Evolutionary conservation across 2,329 filamentous ascomycete genomes (phyloP).

Genomic region (Lecanicillium sp.): DNA sequence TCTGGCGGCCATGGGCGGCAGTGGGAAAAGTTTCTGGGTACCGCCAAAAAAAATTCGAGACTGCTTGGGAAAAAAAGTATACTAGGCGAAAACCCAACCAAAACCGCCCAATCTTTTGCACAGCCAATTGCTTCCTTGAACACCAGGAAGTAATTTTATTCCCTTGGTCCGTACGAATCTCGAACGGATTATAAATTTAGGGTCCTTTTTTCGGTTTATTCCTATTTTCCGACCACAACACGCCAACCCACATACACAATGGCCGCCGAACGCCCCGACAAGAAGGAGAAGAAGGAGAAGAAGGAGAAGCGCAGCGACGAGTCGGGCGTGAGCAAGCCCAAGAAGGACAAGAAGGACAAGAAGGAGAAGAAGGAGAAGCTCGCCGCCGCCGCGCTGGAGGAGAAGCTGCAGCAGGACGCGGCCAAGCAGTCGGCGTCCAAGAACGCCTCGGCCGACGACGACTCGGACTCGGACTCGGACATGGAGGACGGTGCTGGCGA

Average conservation of each 20-base stretch:
- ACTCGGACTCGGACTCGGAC: conserved; percentile 34
- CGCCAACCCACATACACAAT: conserved; percentile 23
- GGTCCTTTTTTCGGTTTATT: conserved; percentile 4
- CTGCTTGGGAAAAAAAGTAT: too few species aligned
- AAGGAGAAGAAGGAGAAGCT: conserved; percentile 71
- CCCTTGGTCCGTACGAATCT: too few species aligned
- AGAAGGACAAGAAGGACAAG: conserved; percentile 58
- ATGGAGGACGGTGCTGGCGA: conserved; percentile 27
- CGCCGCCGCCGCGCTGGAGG: conserved; percentile 54
- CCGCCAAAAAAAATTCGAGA: conserved; percentile 7
- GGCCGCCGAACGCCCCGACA: conserved; percentile 40
- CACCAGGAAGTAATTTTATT: too few species aligned
- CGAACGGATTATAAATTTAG: too few species aligned
- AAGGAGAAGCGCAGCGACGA: conserved; percentile 52
- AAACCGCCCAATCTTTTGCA: too few species aligned
- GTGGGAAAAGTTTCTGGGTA: conserved; percentile 1
- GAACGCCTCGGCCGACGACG: conserved; percentile 27
- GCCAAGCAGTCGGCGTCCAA: conserved; percentile 23
- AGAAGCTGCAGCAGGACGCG: conserved; percentile 52
- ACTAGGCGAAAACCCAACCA: too few species aligned
- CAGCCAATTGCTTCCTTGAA: too few species aligned
- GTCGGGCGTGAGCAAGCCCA: conserved; percentile 44
- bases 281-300: conserved; percentile 53
- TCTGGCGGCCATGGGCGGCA: conserved; percentile 9
- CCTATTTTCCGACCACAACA: neutral